These are phyloP conservation scores for Byssoonygena ceratinophila DNA, from an alignment of 2,329 filamentous ascomycete genomes.

Conservation along the genomic window DNA sequence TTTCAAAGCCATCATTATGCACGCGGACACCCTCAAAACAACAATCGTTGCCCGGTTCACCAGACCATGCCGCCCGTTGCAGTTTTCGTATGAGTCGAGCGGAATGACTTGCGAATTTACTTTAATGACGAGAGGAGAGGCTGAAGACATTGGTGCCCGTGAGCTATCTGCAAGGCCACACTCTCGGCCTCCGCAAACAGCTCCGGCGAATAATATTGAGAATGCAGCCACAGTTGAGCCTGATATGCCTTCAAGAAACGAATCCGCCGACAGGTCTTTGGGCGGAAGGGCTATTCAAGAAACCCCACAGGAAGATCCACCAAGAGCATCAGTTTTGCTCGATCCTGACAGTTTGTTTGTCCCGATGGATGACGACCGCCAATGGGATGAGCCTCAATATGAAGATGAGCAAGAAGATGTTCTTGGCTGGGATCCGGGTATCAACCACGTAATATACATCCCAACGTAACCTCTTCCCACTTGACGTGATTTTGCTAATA, in stretches of 20 bases:
- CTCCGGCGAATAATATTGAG: constrained; percentile 14
- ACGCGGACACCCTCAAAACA: constrained; percentile 49
- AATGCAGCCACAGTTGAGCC: not conserved
- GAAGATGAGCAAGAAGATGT: constrained; percentile 46
- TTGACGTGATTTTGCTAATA: not conserved
- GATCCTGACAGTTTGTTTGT: constrained; percentile 52
- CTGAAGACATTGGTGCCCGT: constrained; percentile 30
- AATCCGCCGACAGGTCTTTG: constrained; percentile 18
- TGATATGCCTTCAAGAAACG: constrained; percentile 10
- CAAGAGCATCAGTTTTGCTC: constrained; percentile 33
- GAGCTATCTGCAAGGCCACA: constrained; percentile 34
- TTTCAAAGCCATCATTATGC: constrained; percentile 53
- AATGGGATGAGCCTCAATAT: constrained; percentile 51
- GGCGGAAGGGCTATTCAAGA: constrained; percentile 4
- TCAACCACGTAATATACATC: constrained; percentile 41
- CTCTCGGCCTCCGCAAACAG: constrained; percentile 22
- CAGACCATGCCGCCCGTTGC: constrained; percentile 48
- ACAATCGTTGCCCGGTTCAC: constrained; percentile 50
- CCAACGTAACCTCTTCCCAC: too few species aligned
- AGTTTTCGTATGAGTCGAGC: constrained; percentile 48
- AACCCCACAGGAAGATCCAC: constrained; percentile 11
- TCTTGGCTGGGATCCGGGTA: constrained; percentile 52
- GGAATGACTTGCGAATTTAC: constrained; percentile 52
- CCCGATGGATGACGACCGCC: constrained; percentile 46
- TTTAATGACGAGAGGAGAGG: constrained; percentile 54